Conservation (phyloP, 202 grass and related monocot genomes). For the Brachypodium distachyon region DNA sequence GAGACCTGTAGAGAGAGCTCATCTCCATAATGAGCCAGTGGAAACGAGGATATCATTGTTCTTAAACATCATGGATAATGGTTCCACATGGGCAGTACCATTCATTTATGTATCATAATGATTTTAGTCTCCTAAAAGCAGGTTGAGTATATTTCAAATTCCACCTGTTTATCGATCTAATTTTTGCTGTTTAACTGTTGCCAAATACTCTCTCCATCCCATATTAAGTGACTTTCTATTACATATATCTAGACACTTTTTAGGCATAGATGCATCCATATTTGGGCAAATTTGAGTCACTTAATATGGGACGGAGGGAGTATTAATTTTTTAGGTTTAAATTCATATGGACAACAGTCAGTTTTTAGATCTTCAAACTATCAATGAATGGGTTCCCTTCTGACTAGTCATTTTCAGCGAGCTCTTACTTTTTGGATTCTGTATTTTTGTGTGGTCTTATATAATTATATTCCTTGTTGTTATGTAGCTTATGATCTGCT, state of each 20-base stretch:
- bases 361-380: background rate
- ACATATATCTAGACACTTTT: too few relatives aligned
- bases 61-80: background rate
- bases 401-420: slow-evolving; percentile 26
- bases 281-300: too few relatives aligned
- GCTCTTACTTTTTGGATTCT: slow-evolving; percentile 17
- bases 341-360: background rate
- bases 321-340: background rate
- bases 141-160: background rate
- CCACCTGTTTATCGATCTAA: background rate
- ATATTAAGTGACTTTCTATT: too few relatives aligned
- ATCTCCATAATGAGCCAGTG: slow-evolving; percentile 18
- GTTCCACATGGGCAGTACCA: slow-evolving; percentile 19
- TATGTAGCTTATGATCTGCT: slow-evolving; percentile 16
- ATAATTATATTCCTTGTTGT: slow-evolving; percentile 24
- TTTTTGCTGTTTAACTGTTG: background rate
- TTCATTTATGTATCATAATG: background rate
- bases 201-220: too few relatives aligned
- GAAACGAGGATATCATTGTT: slow-evolving; percentile 14
- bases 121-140: background rate
- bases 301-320: too few relatives aligned
- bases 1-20: slow-evolving; percentile 2
- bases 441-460: slow-evolving; percentile 37
- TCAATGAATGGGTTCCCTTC: slow-evolving; percentile 25
- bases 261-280: too few relatives aligned